Conservation (phyloP, 2,329 filamentous ascomycete genomes). For the Exophiala bonariae region DNA sequence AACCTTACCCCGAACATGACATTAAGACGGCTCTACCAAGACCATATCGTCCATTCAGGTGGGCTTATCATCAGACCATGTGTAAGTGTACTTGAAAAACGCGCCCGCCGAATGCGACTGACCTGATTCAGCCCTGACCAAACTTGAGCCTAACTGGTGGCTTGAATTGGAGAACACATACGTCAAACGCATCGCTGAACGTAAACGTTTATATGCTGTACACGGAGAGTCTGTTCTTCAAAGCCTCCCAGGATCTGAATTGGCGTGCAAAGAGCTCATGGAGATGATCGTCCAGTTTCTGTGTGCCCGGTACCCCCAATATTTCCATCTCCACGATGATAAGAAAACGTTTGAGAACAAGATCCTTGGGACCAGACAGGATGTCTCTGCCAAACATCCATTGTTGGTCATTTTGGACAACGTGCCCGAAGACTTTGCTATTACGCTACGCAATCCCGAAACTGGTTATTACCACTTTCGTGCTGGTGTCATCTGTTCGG, state of each 20-base stretch:
- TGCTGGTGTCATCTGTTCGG: constrained; percentile 75
- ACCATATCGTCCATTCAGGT: constrained; percentile 79
- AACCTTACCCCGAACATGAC: constrained; percentile 64
- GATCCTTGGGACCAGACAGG: constrained; percentile 63
- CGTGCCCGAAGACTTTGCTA: constrained; percentile 79
- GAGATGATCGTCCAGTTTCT: constrained; percentile 81
- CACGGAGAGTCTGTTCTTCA: constrained; percentile 67
- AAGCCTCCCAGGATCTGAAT: constrained; percentile 70
- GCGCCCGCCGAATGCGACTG: background rate
- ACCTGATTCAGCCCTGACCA: constrained; percentile 63
- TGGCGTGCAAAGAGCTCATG: constrained; percentile 83
- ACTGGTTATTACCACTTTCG: constrained; percentile 74
- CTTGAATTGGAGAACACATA: constrained; percentile 82
- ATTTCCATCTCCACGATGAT: constrained; percentile 62
- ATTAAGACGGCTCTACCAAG: constrained; percentile 67
- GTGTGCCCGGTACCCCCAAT: constrained; percentile 73
- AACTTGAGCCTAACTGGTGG: constrained; percentile 82
- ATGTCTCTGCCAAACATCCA: constrained; percentile 63
- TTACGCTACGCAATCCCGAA: constrained; percentile 69
- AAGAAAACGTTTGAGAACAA: constrained; percentile 65
- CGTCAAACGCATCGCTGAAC: constrained; percentile 64
- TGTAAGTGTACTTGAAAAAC: constrained; percentile 55
- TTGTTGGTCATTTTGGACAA: constrained; percentile 72
- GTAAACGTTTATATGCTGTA: constrained; percentile 62
- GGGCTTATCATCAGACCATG: constrained; percentile 90